Conservation (phyloP, 2,329 filamentous ascomycete genomes). For the Exophiala xenobiotica region DNA sequence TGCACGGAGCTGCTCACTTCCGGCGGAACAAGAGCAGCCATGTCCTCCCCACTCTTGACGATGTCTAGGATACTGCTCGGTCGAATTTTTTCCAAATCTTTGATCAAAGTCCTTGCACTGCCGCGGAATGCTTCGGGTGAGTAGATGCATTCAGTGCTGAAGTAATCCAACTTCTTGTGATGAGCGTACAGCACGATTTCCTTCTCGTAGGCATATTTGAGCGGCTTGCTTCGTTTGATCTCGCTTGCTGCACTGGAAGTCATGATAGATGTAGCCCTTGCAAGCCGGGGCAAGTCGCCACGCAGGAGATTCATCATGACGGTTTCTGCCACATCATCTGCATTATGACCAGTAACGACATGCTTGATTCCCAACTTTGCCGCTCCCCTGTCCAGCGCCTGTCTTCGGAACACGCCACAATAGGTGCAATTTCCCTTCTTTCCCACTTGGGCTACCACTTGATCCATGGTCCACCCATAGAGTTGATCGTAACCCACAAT, state of each 20-base stretch:
- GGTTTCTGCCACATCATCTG: constrained; percentile 95
- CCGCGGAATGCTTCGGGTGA: constrained; percentile 95
- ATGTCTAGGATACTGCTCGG: constrained; percentile 95
- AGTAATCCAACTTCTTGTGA: constrained; percentile 95
- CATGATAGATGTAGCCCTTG: constrained; percentile 85
- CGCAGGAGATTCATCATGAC: constrained; percentile 95
- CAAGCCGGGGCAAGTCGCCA: constrained; percentile 82
- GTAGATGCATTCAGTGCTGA: constrained; percentile 98
- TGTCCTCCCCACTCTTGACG: constrained; percentile 91
- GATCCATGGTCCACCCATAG: constrained; percentile 99
- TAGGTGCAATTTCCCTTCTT: constrained; percentile 99
- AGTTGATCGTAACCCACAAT: constrained; percentile 92
- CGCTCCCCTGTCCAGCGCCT: constrained; percentile 89
- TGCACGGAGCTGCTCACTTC: constrained; percentile 46
- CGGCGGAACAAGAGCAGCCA: constrained; percentile 79
- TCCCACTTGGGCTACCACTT: constrained; percentile 91
- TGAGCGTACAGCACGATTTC: constrained; percentile 98
- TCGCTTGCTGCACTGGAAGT: constrained; percentile 76
- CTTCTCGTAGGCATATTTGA: constrained; percentile 99
- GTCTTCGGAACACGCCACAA: constrained; percentile 91
- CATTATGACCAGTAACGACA: constrained; percentile 96
- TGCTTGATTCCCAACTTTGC: constrained; percentile 84
- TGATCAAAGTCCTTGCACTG: constrained; percentile 86
- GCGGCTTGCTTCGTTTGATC: constrained; percentile 90
- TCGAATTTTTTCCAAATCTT: constrained; percentile 88